Conservation (phyloP, 2,329 filamentous ascomycete species). For the Fusarium sp. region DNA sequence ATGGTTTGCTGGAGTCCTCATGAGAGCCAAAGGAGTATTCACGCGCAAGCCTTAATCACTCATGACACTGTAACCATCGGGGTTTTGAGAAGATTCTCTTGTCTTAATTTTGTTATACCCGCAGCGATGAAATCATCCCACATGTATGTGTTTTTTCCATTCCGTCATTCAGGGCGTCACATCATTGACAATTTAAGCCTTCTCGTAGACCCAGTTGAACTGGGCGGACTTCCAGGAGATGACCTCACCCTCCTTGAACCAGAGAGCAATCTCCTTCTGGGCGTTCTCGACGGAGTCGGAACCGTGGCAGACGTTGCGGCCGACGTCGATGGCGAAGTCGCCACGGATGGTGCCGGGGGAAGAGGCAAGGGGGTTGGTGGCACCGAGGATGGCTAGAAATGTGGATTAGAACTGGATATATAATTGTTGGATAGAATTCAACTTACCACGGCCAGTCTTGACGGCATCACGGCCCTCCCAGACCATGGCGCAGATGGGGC, state of each 20-base stretch:
- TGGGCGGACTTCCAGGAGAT: slow-evolving; percentile 86
- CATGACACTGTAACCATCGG: slow-evolving; percentile 13
- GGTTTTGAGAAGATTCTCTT: slow-evolving; percentile 43
- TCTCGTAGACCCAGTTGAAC: slow-evolving; percentile 98
- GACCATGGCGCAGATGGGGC: slow-evolving; percentile 99
- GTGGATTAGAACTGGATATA: slow-evolving; percentile 34
- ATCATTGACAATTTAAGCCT: slow-evolving; percentile 64
- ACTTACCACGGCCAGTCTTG: slow-evolving; percentile 94
- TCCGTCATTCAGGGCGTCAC: slow-evolving; percentile 43
- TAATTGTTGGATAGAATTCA: not conserved
- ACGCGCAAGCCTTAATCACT: slow-evolving; percentile 48
- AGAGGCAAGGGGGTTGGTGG: slow-evolving; percentile 97
- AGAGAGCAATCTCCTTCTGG: slow-evolving; percentile 99
- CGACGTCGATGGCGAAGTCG: slow-evolving; percentile 84
- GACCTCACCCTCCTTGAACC: slow-evolving; percentile 94
- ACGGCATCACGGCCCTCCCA: slow-evolving; percentile 99
- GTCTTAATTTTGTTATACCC: slow-evolving; percentile 46
- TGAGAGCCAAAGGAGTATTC: slow-evolving; percentile 57
- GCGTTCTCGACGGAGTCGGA: slow-evolving; percentile 99
- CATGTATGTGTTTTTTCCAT: slow-evolving; percentile 45
- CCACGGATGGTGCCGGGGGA: slow-evolving; percentile 98
- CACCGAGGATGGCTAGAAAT: slow-evolving; percentile 85
- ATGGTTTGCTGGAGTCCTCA: slow-evolving; percentile 84
- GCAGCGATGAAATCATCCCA: slow-evolving; percentile 44
- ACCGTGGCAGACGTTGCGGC: slow-evolving; percentile 99